phyloP scores from a whole-genome alignment of 139 green algal genomes.

The Yamagishiella unicocca region DNA sequence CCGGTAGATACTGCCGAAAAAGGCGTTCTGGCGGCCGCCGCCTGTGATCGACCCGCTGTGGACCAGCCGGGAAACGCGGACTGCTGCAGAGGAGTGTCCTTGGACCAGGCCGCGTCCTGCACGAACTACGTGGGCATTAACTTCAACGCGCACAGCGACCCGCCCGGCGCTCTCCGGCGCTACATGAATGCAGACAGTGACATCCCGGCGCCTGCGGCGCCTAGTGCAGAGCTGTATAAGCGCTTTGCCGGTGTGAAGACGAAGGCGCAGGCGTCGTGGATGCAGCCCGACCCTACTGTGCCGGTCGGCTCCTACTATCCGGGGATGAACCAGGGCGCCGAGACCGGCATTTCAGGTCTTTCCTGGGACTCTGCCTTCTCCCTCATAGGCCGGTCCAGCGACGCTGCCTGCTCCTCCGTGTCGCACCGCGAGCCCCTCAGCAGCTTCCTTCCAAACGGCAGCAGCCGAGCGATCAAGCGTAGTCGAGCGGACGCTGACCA shows the following conservation, averaged over 20 bases:
- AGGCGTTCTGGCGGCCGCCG: background rate
- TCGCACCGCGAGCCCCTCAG: too few species aligned
- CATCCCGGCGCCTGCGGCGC: constrained; percentile 1
- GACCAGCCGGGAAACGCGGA: too few species aligned
- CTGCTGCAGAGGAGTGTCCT: too few species aligned
- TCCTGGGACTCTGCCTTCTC: background rate
- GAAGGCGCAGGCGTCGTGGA: background rate
- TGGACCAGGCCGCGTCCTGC: too few species aligned
- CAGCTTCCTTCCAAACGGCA: too few species aligned
- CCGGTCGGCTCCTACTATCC: background rate
- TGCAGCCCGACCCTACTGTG: constrained; percentile 33
- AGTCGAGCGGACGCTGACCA: too few species aligned
- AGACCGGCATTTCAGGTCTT: background rate
- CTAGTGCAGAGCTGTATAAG: background rate
- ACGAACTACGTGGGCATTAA: too few species aligned
- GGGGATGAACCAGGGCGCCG: background rate
- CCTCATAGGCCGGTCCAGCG: background rate
- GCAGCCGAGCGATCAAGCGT: too few species aligned
- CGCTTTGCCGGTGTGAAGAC: background rate
- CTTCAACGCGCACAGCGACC: constrained; percentile 9
- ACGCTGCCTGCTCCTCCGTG: background rate
- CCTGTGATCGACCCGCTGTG: background rate
- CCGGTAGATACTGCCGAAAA: too few species aligned
- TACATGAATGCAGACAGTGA: constrained; percentile 25
- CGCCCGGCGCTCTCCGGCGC: background rate